A percentile compares a stretch with the other conserved stretches of the same genome.
Evolutionary conservation across 2,329 filamentous ascomycete genomes (phyloP).

Genomic region (Trichoderma sp.): DNA sequence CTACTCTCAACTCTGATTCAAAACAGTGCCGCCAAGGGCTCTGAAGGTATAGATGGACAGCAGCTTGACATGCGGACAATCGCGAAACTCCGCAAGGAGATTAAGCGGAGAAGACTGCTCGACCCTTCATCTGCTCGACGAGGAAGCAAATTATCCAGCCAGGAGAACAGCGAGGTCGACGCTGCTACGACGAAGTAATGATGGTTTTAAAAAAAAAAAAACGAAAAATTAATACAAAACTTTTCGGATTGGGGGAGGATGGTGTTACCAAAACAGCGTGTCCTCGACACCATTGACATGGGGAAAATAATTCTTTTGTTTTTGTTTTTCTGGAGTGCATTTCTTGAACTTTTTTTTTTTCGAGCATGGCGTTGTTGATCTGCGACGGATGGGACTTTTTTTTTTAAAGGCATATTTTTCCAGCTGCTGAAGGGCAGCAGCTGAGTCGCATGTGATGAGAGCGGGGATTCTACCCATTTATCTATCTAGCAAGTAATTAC

Average conservation of each 20-base stretch:
- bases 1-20: not conserved
- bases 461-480: not conserved
- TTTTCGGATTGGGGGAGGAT: not conserved
- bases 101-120: not conserved
- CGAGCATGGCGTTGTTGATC: not conserved
- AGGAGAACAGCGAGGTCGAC: not conserved
- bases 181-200: not conserved
- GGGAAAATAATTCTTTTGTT: not conserved
- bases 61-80: conserved; percentile 14
- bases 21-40: not conserved
- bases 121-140: not conserved
- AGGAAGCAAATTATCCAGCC: not conserved
- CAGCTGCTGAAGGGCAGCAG: not conserved
- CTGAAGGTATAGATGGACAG: not conserved
- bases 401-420: not conserved
- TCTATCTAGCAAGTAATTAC: not conserved
- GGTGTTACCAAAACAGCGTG: not conserved
- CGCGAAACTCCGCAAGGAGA: conserved; percentile 17
- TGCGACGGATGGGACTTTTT: not conserved
- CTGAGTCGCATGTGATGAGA: conserved; percentile 3
- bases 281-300: not conserved
- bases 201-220: not conserved
- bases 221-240: not conserved
- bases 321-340: not conserved
- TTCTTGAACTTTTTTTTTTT: not conserved